phyloP scores from a whole-genome alignment of 768 basidiomycete genomes.

The Favolaschia claudopus region DNA sequence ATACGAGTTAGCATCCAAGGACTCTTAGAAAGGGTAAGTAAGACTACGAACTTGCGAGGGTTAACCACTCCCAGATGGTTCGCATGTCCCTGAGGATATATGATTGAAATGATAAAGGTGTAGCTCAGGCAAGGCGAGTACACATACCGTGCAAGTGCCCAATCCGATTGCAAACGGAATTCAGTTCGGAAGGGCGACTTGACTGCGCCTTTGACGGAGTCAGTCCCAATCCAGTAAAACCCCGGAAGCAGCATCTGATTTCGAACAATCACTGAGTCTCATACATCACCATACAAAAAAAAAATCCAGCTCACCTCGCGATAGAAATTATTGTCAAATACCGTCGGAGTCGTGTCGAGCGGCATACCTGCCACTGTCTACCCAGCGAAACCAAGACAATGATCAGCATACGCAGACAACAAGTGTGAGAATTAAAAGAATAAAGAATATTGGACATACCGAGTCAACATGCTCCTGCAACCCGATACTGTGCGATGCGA shows the following conservation, averaged over 20 bases:
- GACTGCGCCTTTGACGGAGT: slow-evolving; percentile 30
- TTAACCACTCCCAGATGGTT: slow-evolving; percentile 42
- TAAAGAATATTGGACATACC: slow-evolving; percentile 4
- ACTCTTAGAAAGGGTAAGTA: no score
- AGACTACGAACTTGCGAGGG: slow-evolving; percentile 32
- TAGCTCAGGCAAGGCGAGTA: neutral
- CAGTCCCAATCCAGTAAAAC: slow-evolving; percentile 4
- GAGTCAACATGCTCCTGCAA: slow-evolving; percentile 25
- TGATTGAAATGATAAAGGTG: neutral
- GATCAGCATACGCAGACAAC: slow-evolving; percentile 22
- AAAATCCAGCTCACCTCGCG: slow-evolving; percentile 35
- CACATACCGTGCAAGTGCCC: slow-evolving; percentile 8
- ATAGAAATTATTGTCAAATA: slow-evolving; percentile 39
- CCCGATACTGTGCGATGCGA: slow-evolving; percentile 27
- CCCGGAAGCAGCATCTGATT: slow-evolving; percentile 9
- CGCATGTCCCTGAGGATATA: slow-evolving; percentile 31
- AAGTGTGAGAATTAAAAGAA: neutral
- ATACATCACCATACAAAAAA: neutral
- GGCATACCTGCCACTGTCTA: slow-evolving; percentile 32
- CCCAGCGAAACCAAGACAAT: no score
- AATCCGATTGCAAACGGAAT: slow-evolving; percentile 44
- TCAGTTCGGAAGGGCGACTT: slow-evolving; percentile 35
- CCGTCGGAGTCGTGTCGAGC: slow-evolving; percentile 38
- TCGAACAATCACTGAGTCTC: neutral
- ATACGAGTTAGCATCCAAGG: neutral